Evolutionary conservation across 2,329 filamentous ascomycete genomes (phyloP), one percentile per base, ranked within the genome.

Genomic region (Fusarium aywerte): DNA sequence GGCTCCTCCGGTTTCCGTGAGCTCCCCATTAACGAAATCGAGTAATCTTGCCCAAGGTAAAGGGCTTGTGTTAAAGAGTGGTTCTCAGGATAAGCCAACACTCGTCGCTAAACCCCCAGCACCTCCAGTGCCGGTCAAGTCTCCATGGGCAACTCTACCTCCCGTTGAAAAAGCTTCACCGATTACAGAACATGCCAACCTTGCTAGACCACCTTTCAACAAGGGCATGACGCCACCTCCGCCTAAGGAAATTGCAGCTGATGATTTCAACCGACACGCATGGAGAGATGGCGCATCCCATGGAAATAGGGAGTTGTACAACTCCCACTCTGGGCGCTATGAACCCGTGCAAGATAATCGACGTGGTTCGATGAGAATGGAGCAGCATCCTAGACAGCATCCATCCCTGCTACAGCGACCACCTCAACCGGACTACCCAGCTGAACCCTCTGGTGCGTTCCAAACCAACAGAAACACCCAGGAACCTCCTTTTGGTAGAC

Each of bases 281-380:
- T 97, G 92, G 90, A 87, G 91, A 73, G 93, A 97, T 64, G 86
- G 89, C 7, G 83, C 84, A 33, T 75, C 82, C 1, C 83, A 86
- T 56, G 83, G 85, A 12, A 89, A 87, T 64, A 85, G 92, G 57
- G 94, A 98, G 77, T 83, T 98, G 0, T 98, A 89, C 80, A 97
- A 98, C 76, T 97, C 95, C n/a, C 91, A 96, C 55, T 97, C 93
- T 53, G 95, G 95, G 18, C 90, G 93, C 49, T 97, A 97, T 71
- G 95, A 98, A 76, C 93, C 94, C 16, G 95, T 94, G 5, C 83
- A 86, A 51, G 93, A 97, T 27, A 67, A 68, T 65, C 89, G 93
- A 35, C 88, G 92, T 67, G 88, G 87, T 18, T 88, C 90, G 29
- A 81, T 87, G 67, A 87, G 91, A 50, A 86, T 88, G 55, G 92